A percentile compares a stretch with the other conserved stretches of the same genome.
Conservation (phyloP, 805 yeast genomes). For the Debaryomyces prosopidis region DNA sequence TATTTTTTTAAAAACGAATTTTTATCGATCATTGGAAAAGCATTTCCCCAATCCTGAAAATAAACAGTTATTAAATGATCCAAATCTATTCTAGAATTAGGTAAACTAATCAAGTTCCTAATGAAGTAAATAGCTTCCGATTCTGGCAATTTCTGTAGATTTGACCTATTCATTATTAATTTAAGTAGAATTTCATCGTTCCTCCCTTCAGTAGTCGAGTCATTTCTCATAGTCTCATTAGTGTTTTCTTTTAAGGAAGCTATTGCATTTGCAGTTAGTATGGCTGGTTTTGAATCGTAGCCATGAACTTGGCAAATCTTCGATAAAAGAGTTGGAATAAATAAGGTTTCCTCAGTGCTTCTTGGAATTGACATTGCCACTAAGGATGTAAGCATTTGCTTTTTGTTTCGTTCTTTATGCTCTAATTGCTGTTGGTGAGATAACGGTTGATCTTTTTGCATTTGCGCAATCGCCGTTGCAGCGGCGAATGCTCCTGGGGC, state of each 20-base stretch:
- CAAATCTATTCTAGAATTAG: slow-evolving; percentile 56
- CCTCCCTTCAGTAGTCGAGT: background rate
- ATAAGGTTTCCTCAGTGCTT: slow-evolving; percentile 75
- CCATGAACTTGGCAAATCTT: slow-evolving; percentile 71
- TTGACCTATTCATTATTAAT: slow-evolving; percentile 28
- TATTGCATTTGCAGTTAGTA: slow-evolving; percentile 66
- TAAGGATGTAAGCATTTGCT: slow-evolving; percentile 37
- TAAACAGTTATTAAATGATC: slow-evolving; percentile 69
- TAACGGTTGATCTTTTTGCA: slow-evolving; percentile 34
- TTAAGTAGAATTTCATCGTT: slow-evolving; percentile 13
- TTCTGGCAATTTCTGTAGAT: slow-evolving; percentile 26
- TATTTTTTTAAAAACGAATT: slow-evolving; percentile 67
- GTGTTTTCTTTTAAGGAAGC: slow-evolving; percentile 61
- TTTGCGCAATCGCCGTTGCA: slow-evolving; percentile 58
- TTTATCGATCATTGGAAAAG: slow-evolving; percentile 69
- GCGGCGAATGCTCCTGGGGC: slow-evolving; percentile 77
- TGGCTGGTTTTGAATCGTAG: slow-evolving; percentile 68
- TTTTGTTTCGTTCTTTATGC: slow-evolving; percentile 29
- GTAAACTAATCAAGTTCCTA: slow-evolving; percentile 25
- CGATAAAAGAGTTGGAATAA: slow-evolving; percentile 70
- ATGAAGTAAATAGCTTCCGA: slow-evolving; percentile 50
- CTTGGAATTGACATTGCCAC: slow-evolving; percentile 77
- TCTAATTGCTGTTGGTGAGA: slow-evolving; percentile 17
- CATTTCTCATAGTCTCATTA: slow-evolving; percentile 9
- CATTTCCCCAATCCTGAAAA: slow-evolving; percentile 76